Evolutionary conservation across 2,329 filamentous ascomycete species (phyloP), one percentile per base, ranked within the genome.

Genomic region (Myriangium duriaei): DNA sequence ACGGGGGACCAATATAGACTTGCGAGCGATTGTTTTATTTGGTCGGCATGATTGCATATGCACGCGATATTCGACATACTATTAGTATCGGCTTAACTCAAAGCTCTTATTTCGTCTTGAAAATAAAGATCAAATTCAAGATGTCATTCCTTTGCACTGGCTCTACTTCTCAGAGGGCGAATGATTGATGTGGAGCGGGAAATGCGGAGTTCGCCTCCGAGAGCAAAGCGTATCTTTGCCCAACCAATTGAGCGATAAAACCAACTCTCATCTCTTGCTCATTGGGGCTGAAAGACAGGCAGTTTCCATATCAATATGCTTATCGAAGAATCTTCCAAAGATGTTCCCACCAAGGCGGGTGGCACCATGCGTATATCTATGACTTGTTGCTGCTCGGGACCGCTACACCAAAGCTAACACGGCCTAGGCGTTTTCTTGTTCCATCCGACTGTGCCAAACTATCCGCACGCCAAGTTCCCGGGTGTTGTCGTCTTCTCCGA

Each of bases 401-500:
- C 16, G 16, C 16, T 17, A 32, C n/a, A n/a, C n/a, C n/a, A n/a
- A n/a, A n/a, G 19, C 40, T 30, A 28, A 40, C 37, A 31, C 30
- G 33, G 33, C 18, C 32, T 56, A 93, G 85, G 86, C 48, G 81
- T 94, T 54, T 93, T 87, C 61, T 56, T 92, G 55, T 94, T 87
- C 61, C 84, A 94, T 55, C 87, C 87, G 5, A 76, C 74, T 11
- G 79, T 95, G 47, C 74, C 84, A 1, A 79, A 81, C 43, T 93
- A 93, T 55, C 85, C 87, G 17, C 78, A 91, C 48, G 87, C 87
- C 60, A 86, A 76, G 53, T 94, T 93, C 52, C 86, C 86, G 0
- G 86, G 82, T 13, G 82, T 95, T 4, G 80, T 83, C 11, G 69
- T 95, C 40, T 95, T 93, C 57, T 87, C 80, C 50, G 87, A 95